Evolutionary conservation across 176 grass and related monocot genomes (phyloP).

Genomic region (Rhynchospora tenuis): DNA sequence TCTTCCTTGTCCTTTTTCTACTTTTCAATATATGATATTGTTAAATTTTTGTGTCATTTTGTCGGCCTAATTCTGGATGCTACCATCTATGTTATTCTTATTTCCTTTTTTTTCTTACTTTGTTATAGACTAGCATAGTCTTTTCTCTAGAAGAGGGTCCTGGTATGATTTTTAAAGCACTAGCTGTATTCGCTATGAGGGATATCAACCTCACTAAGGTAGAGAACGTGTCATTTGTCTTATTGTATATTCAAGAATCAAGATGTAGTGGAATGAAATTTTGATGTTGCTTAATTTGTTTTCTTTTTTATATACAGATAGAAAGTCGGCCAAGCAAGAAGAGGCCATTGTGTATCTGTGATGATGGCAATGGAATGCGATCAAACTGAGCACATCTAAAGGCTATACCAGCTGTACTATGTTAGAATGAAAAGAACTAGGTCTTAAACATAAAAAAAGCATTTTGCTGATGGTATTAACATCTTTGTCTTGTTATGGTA

Average conservation of each 20-base stretch:
- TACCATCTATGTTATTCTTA: conserved; percentile 23
- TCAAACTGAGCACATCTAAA: conserved; percentile 43
- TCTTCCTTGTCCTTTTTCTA: background rate
- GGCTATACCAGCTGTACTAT: background rate
- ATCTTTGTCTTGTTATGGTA: background rate
- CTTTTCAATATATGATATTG: background rate
- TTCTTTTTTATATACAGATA: conserved; percentile 38
- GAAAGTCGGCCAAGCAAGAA: conserved; percentile 76
- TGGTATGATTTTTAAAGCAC: conserved; percentile 71
- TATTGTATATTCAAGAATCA: background rate
- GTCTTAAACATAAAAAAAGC: background rate
- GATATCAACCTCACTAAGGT: conserved; percentile 91
- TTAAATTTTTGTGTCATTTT: background rate
- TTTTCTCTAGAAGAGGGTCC: conserved; percentile 95
- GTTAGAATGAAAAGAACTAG: background rate
- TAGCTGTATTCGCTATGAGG: conserved; percentile 75
- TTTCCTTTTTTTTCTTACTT: conserved; percentile 17
- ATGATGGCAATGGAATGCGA: conserved; percentile 40
- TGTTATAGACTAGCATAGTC: conserved; percentile 72
- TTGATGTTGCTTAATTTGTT: background rate
- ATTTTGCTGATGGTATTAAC: background rate
- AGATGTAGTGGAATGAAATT: conserved; percentile 23
- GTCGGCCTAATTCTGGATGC: background rate
- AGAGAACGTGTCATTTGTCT: conserved; percentile 17
- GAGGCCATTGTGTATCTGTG: conserved; percentile 58